Evolutionary conservation across 1,139 yeast species (phyloP).

Genomic region (Magnusiomyces ingens): DNA sequence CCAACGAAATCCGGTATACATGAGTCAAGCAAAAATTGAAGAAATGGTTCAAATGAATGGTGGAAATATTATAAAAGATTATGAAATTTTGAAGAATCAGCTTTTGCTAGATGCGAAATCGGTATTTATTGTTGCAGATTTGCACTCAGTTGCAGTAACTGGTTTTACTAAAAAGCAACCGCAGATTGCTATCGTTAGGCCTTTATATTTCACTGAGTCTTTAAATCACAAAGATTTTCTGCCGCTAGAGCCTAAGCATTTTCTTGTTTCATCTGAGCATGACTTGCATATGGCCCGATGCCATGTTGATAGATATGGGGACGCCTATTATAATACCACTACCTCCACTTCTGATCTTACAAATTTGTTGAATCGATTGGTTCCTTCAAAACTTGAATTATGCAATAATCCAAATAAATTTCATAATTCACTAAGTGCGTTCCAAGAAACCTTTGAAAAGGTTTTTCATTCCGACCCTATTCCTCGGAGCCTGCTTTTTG

Average conservation of each 20-base stretch:
- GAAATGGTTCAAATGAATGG: constrained; percentile 44
- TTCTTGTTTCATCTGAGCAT: constrained; percentile 26
- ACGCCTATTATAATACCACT: constrained; percentile 21
- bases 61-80: constrained; percentile 36
- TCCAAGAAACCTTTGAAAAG: constrained; percentile 3
- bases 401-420: constrained; percentile 2
- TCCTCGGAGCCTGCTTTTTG: constrained; percentile 3
- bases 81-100: not conserved
- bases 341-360: constrained; percentile 3
- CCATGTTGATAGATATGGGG: constrained; percentile 29
- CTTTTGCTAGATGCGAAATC: not conserved
- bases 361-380: constrained; percentile 6
- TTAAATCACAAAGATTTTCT: constrained; percentile 40
- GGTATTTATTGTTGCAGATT: constrained; percentile 39
- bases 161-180: not conserved
- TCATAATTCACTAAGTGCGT: constrained; percentile 5
- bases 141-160: constrained; percentile 31
- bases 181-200: constrained; percentile 50
- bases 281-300: constrained; percentile 16
- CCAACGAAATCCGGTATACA: constrained; percentile 30
- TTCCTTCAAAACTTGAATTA: not conserved
- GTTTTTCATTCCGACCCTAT: not conserved
- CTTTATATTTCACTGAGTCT: constrained; percentile 70
- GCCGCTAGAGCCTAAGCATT: constrained; percentile 54
- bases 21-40: constrained; percentile 35